A percentile compares a stretch with the other conserved stretches of the same genome.
Evolutionary conservation across 2,329 filamentous ascomycete genomes (phyloP).

Genomic region (Hansfordia pulvinata): DNA sequence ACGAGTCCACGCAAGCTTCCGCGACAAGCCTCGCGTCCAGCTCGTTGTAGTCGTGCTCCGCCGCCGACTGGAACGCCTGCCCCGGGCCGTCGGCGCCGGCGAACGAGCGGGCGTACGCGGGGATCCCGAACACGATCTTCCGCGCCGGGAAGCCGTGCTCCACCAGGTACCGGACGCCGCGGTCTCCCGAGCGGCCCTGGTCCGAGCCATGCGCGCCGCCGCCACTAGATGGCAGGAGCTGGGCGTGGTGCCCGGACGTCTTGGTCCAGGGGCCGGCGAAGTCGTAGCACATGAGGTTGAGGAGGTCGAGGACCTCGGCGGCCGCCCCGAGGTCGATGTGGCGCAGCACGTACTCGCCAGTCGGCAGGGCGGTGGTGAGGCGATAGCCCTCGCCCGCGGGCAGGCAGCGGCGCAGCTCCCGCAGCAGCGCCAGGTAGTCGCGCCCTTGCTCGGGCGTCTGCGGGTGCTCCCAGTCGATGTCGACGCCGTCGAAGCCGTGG

Average conservation of each 20-base stretch:
- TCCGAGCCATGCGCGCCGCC: slow-evolving; percentile 28
- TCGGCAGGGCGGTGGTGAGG: slow-evolving; percentile 3
- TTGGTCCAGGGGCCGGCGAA: slow-evolving; percentile 22
- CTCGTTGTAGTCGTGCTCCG: slow-evolving; percentile 49
- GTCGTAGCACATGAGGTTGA: slow-evolving; percentile 24
- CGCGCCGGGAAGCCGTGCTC: slow-evolving; percentile 36
- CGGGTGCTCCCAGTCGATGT: slow-evolving; percentile 23
- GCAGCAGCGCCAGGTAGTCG: slow-evolving; percentile 15
- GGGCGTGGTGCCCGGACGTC: slow-evolving; percentile 46
- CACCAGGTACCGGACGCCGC: slow-evolving; percentile 40
- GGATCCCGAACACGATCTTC: slow-evolving; percentile 50
- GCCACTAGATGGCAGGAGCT: slow-evolving; percentile 33
- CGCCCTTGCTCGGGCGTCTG: slow-evolving; percentile 8
- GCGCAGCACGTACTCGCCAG: slow-evolving; percentile 2
- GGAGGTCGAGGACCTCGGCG: slow-evolving; percentile 11
- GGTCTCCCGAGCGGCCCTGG: slow-evolving; percentile 51
- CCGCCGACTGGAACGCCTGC: slow-evolving; percentile 31
- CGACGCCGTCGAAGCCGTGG: slow-evolving; percentile 11
- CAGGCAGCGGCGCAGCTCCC: slow-evolving; percentile 25
- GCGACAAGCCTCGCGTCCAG: slow-evolving; percentile 36
- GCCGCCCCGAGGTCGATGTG: slow-evolving; percentile 3
- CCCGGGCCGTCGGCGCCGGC: slow-evolving; percentile 38
- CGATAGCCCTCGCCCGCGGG: slow-evolving; percentile 1
- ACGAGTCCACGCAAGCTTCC: slow-evolving; percentile 29
- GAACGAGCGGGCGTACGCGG: slow-evolving; percentile 50